Percentiles rank a stretch among this genome's conserved stretches.
These are phyloP conservation scores for Boehmeria nivea DNA, from an alignment of 306 rosid genomes.

Conservation along the genomic window DNA sequence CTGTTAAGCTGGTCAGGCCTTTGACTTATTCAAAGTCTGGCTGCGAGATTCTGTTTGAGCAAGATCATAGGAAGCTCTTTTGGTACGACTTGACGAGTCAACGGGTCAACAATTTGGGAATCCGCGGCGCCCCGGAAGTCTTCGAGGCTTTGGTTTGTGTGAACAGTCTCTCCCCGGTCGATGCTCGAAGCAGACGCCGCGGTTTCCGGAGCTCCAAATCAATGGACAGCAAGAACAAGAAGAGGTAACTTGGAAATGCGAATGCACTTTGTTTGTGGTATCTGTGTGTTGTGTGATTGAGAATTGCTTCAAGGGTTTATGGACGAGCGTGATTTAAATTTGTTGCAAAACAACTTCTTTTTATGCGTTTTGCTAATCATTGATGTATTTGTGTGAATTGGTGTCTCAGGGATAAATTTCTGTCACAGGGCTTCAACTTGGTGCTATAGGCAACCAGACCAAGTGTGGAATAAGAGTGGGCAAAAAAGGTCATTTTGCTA, in stretches of 20 bases:
- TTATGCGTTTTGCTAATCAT: not conserved
- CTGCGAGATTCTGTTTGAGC: conserved; percentile 37
- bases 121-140: conserved; percentile 31
- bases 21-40: conserved; percentile 41
- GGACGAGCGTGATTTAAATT: not conserved
- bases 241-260: conserved; percentile 41
- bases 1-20: conserved; percentile 43
- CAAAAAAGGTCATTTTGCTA: not conserved
- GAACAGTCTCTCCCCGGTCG: conserved; percentile 54
- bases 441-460: conserved; percentile 39
- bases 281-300: not conserved
- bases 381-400: conserved; percentile 1
- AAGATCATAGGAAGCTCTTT: conserved; percentile 32
- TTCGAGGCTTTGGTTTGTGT: conserved; percentile 43
- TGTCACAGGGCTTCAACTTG: conserved; percentile 57
- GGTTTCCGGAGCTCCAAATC: conserved; percentile 8
- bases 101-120: conserved; percentile 6
- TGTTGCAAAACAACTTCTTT: not conserved
- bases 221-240: conserved; percentile 21
- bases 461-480: not conserved
- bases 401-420: conserved; percentile 51
- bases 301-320: not conserved
- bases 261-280: not conserved
- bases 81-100: conserved; percentile 44
- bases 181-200: conserved; percentile 3